Percentiles rank a stretch among this genome's conserved stretches.
phyloP scores from a whole-genome alignment of 2,329 filamentous ascomycete genomes.

The Penicillium occitanis region DNA sequence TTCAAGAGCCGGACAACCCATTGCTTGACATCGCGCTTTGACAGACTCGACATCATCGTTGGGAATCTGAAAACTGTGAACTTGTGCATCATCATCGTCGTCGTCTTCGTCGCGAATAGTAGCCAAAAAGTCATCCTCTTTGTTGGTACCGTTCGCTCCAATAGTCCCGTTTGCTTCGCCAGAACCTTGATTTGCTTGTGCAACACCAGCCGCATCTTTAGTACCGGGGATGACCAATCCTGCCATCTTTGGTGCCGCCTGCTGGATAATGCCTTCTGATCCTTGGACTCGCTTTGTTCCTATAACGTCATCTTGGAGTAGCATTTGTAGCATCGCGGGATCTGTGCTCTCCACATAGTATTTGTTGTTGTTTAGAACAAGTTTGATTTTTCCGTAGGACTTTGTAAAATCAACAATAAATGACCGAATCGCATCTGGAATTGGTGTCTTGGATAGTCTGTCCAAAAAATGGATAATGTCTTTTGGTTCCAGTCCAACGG shows the following conservation, averaged over 20 bases:
- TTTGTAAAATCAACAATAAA: slow-evolving; percentile 83
- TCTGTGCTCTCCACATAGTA: slow-evolving; percentile 94
- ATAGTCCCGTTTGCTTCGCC: slow-evolving; percentile 35
- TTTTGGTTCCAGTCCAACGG: slow-evolving; percentile 82
- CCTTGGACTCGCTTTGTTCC: slow-evolving; percentile 74
- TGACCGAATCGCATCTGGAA: slow-evolving; percentile 75
- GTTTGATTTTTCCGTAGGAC: slow-evolving; percentile 92
- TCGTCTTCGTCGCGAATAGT: slow-evolving; percentile 73
- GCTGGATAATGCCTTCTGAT: slow-evolving; percentile 70
- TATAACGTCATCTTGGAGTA: slow-evolving; percentile 83
- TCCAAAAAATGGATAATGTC: slow-evolving; percentile 91
- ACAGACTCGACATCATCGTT: slow-evolving; percentile 80
- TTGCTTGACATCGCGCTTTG: slow-evolving; percentile 82
- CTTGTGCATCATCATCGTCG: slow-evolving; percentile 77
- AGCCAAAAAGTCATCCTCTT: slow-evolving; percentile 68
- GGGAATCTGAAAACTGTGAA: slow-evolving; percentile 89
- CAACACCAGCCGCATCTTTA: slow-evolving; percentile 84
- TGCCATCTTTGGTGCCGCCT: slow-evolving; percentile 80
- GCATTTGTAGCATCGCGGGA: slow-evolving; percentile 76
- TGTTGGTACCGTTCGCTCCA: slow-evolving; percentile 41
- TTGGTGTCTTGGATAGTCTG: slow-evolving; percentile 80
- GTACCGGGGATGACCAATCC: slow-evolving; percentile 91
- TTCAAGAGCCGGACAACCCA: slow-evolving; percentile 84
- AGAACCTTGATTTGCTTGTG: slow-evolving; percentile 61
- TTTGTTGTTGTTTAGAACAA: slow-evolving; percentile 90